These are phyloP conservation scores for Quercus dentata DNA, from an alignment of 306 rosid species.

Conservation along the genomic window DNA sequence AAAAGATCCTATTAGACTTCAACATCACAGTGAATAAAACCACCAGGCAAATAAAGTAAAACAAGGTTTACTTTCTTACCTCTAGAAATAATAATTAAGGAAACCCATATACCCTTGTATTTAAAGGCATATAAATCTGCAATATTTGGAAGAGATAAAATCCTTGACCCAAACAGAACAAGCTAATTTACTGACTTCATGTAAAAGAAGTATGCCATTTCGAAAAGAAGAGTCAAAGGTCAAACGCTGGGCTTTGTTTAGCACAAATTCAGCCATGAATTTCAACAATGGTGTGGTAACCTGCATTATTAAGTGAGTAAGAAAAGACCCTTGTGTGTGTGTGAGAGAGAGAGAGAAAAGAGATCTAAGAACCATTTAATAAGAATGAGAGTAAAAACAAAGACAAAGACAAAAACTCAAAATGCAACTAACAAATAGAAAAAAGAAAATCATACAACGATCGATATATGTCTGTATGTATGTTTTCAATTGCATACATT, in stretches of 20 bases:
- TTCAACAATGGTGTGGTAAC: slow-evolving; percentile 95
- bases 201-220: slow-evolving; percentile 95
- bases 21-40: not conserved
- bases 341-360: not conserved
- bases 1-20: too few relatives aligned
- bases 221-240: slow-evolving; percentile 97
- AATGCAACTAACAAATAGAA: too few relatives aligned
- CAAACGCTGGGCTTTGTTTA: slow-evolving; percentile 91
- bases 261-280: slow-evolving; percentile 94
- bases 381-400: too few relatives aligned
- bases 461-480: too few relatives aligned
- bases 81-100: slow-evolving; percentile 73
- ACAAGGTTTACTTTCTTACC: slow-evolving; percentile 45
- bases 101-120: slow-evolving; percentile 97
- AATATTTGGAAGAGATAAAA: slow-evolving; percentile 82
- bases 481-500: too few relatives aligned
- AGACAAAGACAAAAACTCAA: too few relatives aligned
- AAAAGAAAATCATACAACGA: too few relatives aligned
- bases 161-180: slow-evolving; percentile 91
- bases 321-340: not conserved
- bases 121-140: slow-evolving; percentile 83
- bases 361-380: too few relatives aligned
- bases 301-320: slow-evolving; percentile 31
- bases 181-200: slow-evolving; percentile 91
- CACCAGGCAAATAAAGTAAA: not conserved